Conservation (phyloP, 768 basidiomycete species). For the Hygrocybe punicea region DNA sequence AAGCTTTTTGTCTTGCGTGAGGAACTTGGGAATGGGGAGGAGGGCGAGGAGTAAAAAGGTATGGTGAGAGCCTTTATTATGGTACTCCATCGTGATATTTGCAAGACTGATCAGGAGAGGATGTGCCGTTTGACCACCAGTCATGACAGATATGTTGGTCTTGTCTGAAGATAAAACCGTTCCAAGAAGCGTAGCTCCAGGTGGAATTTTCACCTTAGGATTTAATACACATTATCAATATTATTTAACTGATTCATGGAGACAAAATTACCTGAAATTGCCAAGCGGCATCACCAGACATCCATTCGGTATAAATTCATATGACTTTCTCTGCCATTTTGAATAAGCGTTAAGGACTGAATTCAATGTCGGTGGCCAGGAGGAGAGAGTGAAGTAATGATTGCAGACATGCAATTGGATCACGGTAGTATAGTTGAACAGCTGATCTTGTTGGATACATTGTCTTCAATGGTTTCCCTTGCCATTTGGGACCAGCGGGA, state of each 20-base stretch:
- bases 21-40: conserved; percentile 32
- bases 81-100: conserved; percentile 30
- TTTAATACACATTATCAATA: conserved; percentile 1
- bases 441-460: conserved; percentile 13
- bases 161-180: conserved; percentile 32
- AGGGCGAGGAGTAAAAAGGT: conserved; percentile 26
- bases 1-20: conserved; percentile 18
- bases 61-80: conserved; percentile 32
- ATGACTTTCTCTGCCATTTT: conserved; percentile 6
- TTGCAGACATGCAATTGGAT: conserved; percentile 25
- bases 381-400: conserved; percentile 24
- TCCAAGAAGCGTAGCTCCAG: conserved; percentile 27
- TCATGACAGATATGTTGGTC: conserved; percentile 30
- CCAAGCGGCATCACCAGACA: conserved; percentile 24
- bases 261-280: conserved; percentile 22
- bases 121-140: conserved; percentile 30
- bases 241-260: not conserved
- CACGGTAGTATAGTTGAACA: conserved; percentile 20
- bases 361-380: conserved; percentile 17
- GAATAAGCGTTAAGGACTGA: conserved; percentile 18
- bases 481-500: conserved; percentile 21
- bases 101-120: conserved; percentile 30
- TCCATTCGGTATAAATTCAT: conserved; percentile 22
- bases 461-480: conserved; percentile 7
- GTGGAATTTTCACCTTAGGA: conserved; percentile 15